Evolutionary conservation across 192 early-diverging fungal species (phyloP), one percentile per base, ranked within the genome.

Genomic region (Backusella psychrophila): DNA sequence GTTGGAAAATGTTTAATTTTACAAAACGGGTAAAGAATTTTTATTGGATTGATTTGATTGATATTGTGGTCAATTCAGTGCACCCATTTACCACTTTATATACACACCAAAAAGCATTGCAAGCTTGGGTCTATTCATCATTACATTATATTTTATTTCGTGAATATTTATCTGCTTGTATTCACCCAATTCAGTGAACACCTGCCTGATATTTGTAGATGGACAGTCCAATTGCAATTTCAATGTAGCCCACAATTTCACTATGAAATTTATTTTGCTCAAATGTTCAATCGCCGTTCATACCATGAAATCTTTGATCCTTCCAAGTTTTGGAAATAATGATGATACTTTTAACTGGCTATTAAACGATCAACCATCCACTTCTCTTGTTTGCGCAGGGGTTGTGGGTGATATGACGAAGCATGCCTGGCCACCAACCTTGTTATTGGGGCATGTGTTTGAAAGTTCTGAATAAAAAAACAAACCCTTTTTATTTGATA

Each of bases 241-340:
- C 33, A 33, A 33, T 33, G 33, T 3, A 33, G 33, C 36, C 70
- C 70, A 72, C 46, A 72, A 72, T 23, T 72, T 31, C 9, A n/a
- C 15, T 36, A 8, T 8, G 1, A 11, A 38, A 9, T 68, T n/a
- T 14, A 17, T 33, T 36, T n/a, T 26, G 6, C 17, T 68, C 19
- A 36, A 68, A 68, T 36, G 7, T 36, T 68, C 11, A 36, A 68
- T 68, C 66, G 66, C 34, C 19, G 31, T 21, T 46, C 26, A 46
- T 12, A 0, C 8, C 12, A 1, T 46, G 3, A 14, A 23, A 46
- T 49, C 70, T 72, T 72, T 46, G 70, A 72, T 72, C 70, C 70
- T 72, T 72, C 70, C 70, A 72, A 72, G 70, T 72, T 72, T 72
- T 72, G 70, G 70, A 72, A 72, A 72, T 72, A 35, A 72, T 72